Evolutionary conservation across 179 eudicot genomes (phyloP), one percentile per base, ranked within the genome.

Genomic region (Silene coronaria): DNA sequence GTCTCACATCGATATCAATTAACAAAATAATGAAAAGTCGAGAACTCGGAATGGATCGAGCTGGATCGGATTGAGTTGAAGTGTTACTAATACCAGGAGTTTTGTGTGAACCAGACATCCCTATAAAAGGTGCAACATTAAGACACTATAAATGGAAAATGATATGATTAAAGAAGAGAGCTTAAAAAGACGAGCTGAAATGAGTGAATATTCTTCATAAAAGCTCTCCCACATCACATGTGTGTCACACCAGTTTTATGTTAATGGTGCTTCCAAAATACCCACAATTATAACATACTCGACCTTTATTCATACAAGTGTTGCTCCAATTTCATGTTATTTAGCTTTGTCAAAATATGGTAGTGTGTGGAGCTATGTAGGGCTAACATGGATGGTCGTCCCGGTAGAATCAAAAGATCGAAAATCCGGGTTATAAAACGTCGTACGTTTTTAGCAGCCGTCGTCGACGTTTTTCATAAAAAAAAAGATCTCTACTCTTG

Each of bases 91-190:
- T 38, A 51, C 5, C 57, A 51, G 57, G 57, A 51, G 57, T 3
- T 51, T 51, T 51, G 57, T 51, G 57, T 51, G 19, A 51, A 51
- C 16, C 0, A 51, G 16, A 13, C 19, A 14, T 51, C 4, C 19
- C 58, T 51, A 51, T 67, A 68, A 38, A 42, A 68, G 55, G 12
- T 5, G 58, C 3, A 32, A 68, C 57, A 68, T 38, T 68, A 68
- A 38, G 53, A 13, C 30, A 38, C 8, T 42, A 69, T 3, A 45
- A 69, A 30, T 45, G 58, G 55, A 69, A 69, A 27, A 69, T 19
- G 21, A 45, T 69, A 45, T 69, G 30, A 42, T 14, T 12, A 38
- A 53, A 65, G 69, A 64, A 34, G 34, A 65, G 34, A 69, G n/a
- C 30, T 22, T 69, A 13, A 23, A 67, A 69, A 42, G 58, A 22